Base-by-base conservation (phyloP, 2,329 filamentous ascomycete genomes). In the Penicillium sp. region DNA sequence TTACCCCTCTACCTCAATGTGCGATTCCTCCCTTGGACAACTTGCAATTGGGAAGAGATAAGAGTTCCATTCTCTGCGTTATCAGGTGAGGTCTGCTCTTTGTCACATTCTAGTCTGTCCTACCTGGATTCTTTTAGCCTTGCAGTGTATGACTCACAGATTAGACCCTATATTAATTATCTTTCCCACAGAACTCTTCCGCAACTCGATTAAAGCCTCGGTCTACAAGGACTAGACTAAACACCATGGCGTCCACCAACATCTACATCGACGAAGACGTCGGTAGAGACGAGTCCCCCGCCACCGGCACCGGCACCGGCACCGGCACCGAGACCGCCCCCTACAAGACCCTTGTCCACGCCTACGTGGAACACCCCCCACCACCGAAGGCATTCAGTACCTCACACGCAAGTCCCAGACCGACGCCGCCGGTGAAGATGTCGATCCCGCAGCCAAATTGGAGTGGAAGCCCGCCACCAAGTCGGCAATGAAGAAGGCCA, bases 401-500 rank as follows among this genome's bases (percentile, higher is more conserved):
- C 80, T 88, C 62, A 86, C 83, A 48, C 86, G 88, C 72, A 89
- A 89, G 66, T 88, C 86, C 31, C 79, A 83, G 59, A 87, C 85
- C 49, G 86, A 84, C 27, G 74, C 83, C 23, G 76, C 83, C n/a
- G 82, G 79, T 55, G 82, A 83, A 65, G 83, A 83, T 71, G 86
- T 86, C 61, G 89, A 91, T 68, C 82, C 83, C 62, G 80, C 82
- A 53, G 82, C 82, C 53, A 83, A 85, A 63, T 76, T 88, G 63
- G 83, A 86, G 67, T 96, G 89, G 89, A 93, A 93, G 79, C 87
- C 89, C 55, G 89, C 86, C 21, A 88, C 89, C 60, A 96, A 94
- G 80, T 89, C 89, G 59, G 91, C 90, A 23, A 75, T 91, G 72
- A 96, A 96, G 82, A 96, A 96, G 78, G 89, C 89, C 4, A 85